A percentile compares a stretch with the other conserved stretches of the same genome.
phyloP scores from a whole-genome alignment of 1,284 basidiomycete species.

The Phellinidium pouzarii region DNA sequence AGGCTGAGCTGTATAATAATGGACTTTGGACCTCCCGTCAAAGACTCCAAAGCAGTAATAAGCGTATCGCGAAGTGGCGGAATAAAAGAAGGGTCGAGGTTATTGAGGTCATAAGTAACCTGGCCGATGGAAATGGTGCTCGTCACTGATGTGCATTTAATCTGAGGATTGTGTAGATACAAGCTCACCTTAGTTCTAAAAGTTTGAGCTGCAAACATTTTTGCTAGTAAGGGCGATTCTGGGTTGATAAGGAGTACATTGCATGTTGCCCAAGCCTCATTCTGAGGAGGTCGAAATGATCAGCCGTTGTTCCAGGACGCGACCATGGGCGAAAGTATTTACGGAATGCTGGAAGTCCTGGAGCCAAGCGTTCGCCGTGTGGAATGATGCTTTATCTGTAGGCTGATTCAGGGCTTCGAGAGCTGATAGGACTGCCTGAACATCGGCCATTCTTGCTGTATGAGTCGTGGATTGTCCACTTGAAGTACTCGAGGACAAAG shows the following conservation, averaged over 20 bases:
- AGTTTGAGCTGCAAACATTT: constrained; percentile 95
- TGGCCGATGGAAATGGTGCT: constrained; percentile 16
- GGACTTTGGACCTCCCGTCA: constrained; percentile 73
- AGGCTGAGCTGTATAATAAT: constrained; percentile 89
- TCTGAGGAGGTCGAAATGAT: constrained; percentile 39
- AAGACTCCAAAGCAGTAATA: constrained; percentile 64
- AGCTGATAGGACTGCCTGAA: constrained; percentile 65
- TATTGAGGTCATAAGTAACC: constrained; percentile 94
- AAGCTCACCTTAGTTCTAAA: constrained; percentile 84
- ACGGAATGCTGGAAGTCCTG: constrained; percentile 97
- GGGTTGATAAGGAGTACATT: constrained; percentile 82
- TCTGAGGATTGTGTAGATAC: neutral
- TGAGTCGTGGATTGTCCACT: neutral
- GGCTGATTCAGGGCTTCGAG: constrained; percentile 69
- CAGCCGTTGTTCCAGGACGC: constrained; percentile 15
- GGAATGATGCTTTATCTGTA: constrained; percentile 79
- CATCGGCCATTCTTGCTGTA: constrained; percentile 45
- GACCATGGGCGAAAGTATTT: constrained; percentile 66
- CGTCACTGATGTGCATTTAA: constrained; percentile 17
- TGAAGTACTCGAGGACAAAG: neutral
- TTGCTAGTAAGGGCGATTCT: constrained; percentile 75
- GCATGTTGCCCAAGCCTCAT: constrained; percentile 94
- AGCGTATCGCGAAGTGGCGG: constrained; percentile 85
- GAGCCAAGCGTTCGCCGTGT: constrained; percentile 85
- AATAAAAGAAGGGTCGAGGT: constrained; percentile 71